A percentile compares a stretch with the other conserved stretches of the same genome.
Conservation (phyloP, 345 rosid species). For the Eutrema heterophyllum region DNA sequence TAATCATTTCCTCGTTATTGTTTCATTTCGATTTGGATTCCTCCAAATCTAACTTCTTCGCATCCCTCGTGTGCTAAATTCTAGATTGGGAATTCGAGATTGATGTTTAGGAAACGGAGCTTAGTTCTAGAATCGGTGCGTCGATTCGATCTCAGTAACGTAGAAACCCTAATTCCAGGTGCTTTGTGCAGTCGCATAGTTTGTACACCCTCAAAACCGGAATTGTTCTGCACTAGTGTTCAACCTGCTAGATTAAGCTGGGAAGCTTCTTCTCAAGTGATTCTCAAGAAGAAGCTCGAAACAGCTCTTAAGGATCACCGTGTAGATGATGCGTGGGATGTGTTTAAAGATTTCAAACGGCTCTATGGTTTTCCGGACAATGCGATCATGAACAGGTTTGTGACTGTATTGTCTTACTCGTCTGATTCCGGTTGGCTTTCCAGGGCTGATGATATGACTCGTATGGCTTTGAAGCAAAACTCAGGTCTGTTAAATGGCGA, state of each 20-base stretch:
- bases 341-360: slow-evolving; percentile 53
- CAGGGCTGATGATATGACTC: slow-evolving; percentile 51
- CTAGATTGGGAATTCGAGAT: neutral
- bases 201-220: neutral
- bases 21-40: neutral
- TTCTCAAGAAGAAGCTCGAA: slow-evolving; percentile 60
- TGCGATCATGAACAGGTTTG: slow-evolving; percentile 38
- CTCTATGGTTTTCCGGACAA: slow-evolving; percentile 53
- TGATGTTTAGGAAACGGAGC: slow-evolving; percentile 15
- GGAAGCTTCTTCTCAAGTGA: slow-evolving; percentile 43
- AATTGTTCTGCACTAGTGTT: slow-evolving; percentile 8
- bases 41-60: neutral
- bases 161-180: neutral
- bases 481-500: slow-evolving; percentile 35
- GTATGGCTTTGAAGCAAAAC: slow-evolving; percentile 40
- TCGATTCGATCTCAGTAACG: neutral
- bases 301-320: slow-evolving; percentile 42
- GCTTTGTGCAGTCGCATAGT: neutral
- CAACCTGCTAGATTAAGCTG: slow-evolving; percentile 38
- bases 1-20: neutral
- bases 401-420: slow-evolving; percentile 58
- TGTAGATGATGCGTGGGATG: slow-evolving; percentile 59
- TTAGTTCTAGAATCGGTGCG: neutral
- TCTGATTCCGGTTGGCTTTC: slow-evolving; percentile 51
- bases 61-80: neutral